Conservation (phyloP, 208 protist genomes). For the Naegleria gruberi region DNA sequence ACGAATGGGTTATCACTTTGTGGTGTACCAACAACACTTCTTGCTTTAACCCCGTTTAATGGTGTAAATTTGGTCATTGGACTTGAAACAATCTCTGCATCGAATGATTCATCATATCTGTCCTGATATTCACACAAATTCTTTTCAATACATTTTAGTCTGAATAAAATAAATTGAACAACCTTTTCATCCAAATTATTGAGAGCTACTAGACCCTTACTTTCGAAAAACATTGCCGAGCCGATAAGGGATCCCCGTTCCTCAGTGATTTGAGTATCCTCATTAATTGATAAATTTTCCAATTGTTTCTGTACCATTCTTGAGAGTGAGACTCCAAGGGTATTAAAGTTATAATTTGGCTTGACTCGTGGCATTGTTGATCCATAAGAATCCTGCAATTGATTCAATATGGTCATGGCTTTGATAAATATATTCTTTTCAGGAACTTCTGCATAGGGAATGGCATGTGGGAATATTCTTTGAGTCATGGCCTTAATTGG, state of each 20-base stretch:
- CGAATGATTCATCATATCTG: background rate
- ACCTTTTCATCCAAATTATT: background rate
- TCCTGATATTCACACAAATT: background rate
- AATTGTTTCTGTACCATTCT: background rate
- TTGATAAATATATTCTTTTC: background rate
- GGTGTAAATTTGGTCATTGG: background rate
- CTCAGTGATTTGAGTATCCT: background rate
- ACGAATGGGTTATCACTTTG: background rate
- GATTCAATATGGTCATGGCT: background rate
- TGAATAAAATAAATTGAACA: background rate
- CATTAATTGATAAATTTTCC: background rate
- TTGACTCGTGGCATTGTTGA: background rate
- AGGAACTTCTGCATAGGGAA: background rate
- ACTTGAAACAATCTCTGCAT: background rate
- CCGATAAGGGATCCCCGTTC: background rate
- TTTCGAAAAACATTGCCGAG: background rate
- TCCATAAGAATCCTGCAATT: background rate
- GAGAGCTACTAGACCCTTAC: background rate
- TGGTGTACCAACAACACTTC: no score
- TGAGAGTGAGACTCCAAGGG: background rate
- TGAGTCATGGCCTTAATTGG: background rate
- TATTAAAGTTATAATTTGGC: background rate
- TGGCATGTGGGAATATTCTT: background rate
- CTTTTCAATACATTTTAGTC: background rate
- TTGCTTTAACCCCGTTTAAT: no score